Base-by-base conservation (phyloP, 352 stramenopile species). In the Pythium dissotocum region DNA sequence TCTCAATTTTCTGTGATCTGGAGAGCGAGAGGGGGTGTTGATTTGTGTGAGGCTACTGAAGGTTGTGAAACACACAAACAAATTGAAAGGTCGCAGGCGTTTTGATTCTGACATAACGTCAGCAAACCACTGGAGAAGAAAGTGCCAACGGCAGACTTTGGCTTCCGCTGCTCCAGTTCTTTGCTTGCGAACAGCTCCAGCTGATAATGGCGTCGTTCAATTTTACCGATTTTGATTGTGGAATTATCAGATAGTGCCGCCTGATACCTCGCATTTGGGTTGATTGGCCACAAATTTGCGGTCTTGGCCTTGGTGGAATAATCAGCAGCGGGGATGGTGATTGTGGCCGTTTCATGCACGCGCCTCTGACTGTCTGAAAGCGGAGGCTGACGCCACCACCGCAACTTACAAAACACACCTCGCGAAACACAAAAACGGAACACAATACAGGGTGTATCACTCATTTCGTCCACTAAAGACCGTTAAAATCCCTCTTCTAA, bases 351-450 rank as follows among this genome's bases (percentile, higher is more conserved):
- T 49, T 49, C 40, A 49, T 49, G 40, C 40, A 49, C 40, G 40
- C 40, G 40, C 40, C 36, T 12, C 36, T 44, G 10, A 16, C 36
- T 44, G 36, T 16, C 5, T 12, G 12, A 44, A 44, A 44, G 36
- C 36, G 10, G 1, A 44, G 40, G 2, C 40, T 30, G 12, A 30
- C 46, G 46, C 46, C 46, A 54, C 13, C 46, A 32, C 46, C 46
- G 21, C 46, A 28, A 54, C 24, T 4, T 54, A 13, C n/a, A 33
- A 54, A 54, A 32, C 46, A 32, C 24, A 33, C 24, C 21, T 32
- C 14, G 21, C 18, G 46, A 30, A 30, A 54, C 46, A 54, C 46
- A 54, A 28, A 54, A 54, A 54, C 18, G 46, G 9, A 54, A 54
- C 46, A 54, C 32, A 54, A 54, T 21, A 24, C 3, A 8, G 40